These are phyloP conservation scores for Lactifluus subvellereus DNA, from an alignment of 768 basidiomycete genomes.

Conservation along the genomic window DNA sequence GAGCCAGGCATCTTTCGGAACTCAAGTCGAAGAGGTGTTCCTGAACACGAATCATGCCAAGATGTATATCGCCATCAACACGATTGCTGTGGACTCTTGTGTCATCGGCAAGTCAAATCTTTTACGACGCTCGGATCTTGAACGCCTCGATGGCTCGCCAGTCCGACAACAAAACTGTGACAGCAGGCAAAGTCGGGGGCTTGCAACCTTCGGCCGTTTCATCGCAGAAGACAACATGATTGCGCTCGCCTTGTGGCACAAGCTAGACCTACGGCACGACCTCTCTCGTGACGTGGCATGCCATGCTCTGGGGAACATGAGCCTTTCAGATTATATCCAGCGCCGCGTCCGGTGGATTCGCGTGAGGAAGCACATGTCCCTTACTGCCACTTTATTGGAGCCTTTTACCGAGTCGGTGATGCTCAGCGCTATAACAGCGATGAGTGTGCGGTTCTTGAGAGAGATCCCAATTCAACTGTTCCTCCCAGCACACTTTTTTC, in stretches of 20 bases:
- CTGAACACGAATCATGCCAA: slow-evolving; percentile 97
- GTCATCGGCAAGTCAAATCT: slow-evolving; percentile 96
- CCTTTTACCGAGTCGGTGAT: slow-evolving; percentile 88
- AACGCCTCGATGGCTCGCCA: slow-evolving; percentile 62
- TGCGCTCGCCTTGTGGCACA: slow-evolving; percentile 87
- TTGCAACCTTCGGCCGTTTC: slow-evolving; percentile 79
- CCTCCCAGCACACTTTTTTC: slow-evolving; percentile 50
- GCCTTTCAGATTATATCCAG: slow-evolving; percentile 76
- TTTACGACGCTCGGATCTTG: slow-evolving; percentile 85
- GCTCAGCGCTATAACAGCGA: slow-evolving; percentile 56
- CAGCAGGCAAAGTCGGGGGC: slow-evolving; percentile 41
- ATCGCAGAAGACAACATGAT: slow-evolving; percentile 99
- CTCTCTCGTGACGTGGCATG: slow-evolving; percentile 86
- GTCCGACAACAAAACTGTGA: slow-evolving; percentile 34
- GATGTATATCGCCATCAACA: slow-evolving; percentile 95
- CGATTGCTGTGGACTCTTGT: slow-evolving; percentile 84
- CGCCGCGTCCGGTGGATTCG: slow-evolving; percentile 95
- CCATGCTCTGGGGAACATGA: slow-evolving; percentile 87
- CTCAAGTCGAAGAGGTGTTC: slow-evolving; percentile 87
- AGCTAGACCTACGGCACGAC: slow-evolving; percentile 81
- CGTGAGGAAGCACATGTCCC: slow-evolving; percentile 90
- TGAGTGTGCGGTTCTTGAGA: slow-evolving; percentile 47
- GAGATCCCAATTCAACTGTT: slow-evolving; percentile 50
- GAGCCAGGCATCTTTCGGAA: slow-evolving; percentile 65
- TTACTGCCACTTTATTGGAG: slow-evolving; percentile 80